These are phyloP conservation scores for Paratinospora sagittata DNA, from an alignment of 164 flowering plant species.

Conservation along the genomic window DNA sequence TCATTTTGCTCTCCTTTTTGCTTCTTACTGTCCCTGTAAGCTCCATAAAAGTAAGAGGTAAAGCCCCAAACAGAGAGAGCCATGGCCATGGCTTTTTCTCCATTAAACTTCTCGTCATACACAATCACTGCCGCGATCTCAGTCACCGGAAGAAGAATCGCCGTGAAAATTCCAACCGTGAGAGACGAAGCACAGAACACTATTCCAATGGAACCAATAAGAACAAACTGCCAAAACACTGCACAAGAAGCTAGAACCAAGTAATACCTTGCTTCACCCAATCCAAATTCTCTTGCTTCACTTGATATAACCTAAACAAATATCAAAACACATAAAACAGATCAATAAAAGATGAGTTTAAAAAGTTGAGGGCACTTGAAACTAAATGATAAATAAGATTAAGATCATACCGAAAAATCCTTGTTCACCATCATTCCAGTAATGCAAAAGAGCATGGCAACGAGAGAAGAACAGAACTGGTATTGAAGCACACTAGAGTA, in stretches of 20 bases:
- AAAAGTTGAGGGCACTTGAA: too few relatives aligned
- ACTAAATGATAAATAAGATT: too few relatives aligned
- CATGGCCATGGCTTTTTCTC: constrained; percentile 14
- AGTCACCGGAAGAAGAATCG: not conserved
- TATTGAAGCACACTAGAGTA: constrained; percentile 8
- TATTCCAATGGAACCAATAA: not conserved
- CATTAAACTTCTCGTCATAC: constrained; percentile 7
- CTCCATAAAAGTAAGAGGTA: constrained; percentile 9
- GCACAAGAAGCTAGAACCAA: not conserved
- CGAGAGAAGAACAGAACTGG: not conserved
- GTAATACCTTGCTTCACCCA: constrained; percentile 9
- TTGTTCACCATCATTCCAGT: constrained; percentile 10
- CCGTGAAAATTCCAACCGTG: not conserved
- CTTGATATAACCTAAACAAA: constrained; percentile 8
- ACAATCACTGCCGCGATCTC: constrained; percentile 1
- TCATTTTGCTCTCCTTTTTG: not conserved
- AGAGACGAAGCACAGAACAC: constrained; percentile 8
- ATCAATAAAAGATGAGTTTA: not conserved
- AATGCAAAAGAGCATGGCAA: constrained; percentile 6
- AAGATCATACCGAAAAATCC: constrained; percentile 7
- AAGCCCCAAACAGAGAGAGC: constrained; percentile 7
- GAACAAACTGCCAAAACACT: constrained; percentile 3
- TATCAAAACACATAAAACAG: not conserved
- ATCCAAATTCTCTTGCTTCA: constrained; percentile 5
- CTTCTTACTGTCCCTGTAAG: constrained; percentile 8